Evolutionary conservation across 1,284 basidiomycete genomes (phyloP), one percentile per base, ranked within the genome.

Genomic region (Cryptococcus sp.): DNA sequence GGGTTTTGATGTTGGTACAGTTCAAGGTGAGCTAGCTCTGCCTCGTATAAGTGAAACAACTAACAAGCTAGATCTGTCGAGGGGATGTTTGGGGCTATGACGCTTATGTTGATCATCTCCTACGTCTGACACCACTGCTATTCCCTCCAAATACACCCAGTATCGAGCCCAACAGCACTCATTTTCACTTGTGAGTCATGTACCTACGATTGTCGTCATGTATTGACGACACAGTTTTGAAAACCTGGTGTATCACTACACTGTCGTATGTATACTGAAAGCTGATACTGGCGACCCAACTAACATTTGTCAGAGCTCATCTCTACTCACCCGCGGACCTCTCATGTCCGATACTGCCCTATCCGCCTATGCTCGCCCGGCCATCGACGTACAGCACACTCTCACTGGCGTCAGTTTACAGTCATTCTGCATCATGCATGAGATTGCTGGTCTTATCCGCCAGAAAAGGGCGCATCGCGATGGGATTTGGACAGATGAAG

Each of bases 81-180:
- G 70, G 70, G 2, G 70, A 72, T 47, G 66, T 72, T 4, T 70
- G 67, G 64, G 70, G 67, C 7, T 70, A 65, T 45, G 60, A 56
- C n/a, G 55, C 49, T 23, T 46, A 64, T 4, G 59, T 67, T 13
- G 53, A 55, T 49, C 58, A 65, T 46, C 57, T 67, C 36, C 56
- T 54, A 0, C 49, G 36, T 8, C 53, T 70, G 4, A 50, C 59
- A 5, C 46, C 52, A 4, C 30, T 49, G n/a, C 47, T 67, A 1
- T 70, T 63, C 54, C 57, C 50, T 7, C 31, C 49, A 4, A 55
- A 60, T n/a, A 42, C 46, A 3, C 43, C 50, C 1, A 55, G 56
- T 30, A 44, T 56, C 0, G 53, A 56, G 5, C 56, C 58, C 0
- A 64, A 65, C 11, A 65, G 65, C 2, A 66, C 64, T 56, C 58